These are phyloP conservation scores for Fonsecaea pugnacius DNA, from an alignment of 2,329 filamentous ascomycete genomes.

Conservation along the genomic window DNA sequence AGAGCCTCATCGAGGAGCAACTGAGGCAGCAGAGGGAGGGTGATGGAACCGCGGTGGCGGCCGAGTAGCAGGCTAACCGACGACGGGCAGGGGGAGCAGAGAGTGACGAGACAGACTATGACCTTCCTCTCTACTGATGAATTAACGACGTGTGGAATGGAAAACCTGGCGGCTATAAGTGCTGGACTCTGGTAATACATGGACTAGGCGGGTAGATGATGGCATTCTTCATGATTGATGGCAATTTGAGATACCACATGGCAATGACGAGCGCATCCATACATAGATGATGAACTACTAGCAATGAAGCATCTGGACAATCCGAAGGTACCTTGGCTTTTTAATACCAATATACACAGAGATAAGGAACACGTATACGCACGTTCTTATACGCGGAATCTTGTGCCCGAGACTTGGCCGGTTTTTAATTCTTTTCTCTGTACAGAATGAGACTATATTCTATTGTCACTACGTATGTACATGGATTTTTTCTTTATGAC, in stretches of 20 bases:
- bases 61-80: not conserved
- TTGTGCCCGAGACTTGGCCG: no score
- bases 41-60: not conserved
- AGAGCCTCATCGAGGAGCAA: slow-evolving; percentile 72
- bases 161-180: not conserved
- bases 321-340: not conserved
- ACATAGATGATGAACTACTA: not conserved
- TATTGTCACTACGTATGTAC: not conserved
- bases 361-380: not conserved
- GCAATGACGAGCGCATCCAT: not conserved
- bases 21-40: slow-evolving; percentile 37
- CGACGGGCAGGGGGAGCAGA: not conserved
- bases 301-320: not conserved
- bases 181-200: not conserved
- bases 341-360: not conserved
- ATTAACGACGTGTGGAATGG: not conserved
- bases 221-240: not conserved
- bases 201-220: not conserved
- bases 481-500: not conserved
- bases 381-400: not conserved
- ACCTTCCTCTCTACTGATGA: not conserved
- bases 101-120: not conserved
- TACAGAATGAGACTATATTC: not conserved
- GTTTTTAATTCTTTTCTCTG: not conserved
- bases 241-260: slow-evolving; percentile 1